These are phyloP conservation scores for Persicaria tinctoria DNA, from an alignment of 148 eudicot genomes.

Conservation along the genomic window DNA sequence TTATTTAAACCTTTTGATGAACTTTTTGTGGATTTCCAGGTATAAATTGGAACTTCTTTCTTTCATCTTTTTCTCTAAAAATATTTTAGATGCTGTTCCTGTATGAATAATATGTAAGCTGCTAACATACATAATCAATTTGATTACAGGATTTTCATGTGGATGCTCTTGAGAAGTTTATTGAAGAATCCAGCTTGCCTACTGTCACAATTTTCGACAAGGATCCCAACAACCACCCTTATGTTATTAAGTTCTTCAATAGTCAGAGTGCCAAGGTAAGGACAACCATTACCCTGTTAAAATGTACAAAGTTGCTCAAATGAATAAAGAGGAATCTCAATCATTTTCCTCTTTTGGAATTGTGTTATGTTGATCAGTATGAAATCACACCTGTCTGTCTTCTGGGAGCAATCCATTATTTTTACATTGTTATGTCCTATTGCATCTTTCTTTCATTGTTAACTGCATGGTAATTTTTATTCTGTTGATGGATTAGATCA, in stretches of 20 bases:
- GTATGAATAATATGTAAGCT: neutral
- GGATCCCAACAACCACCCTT: conserved; percentile 59
- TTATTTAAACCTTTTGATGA: conserved; percentile 74
- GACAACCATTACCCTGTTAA: neutral
- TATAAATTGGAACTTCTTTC: conserved; percentile 6
- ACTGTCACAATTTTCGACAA: conserved; percentile 52
- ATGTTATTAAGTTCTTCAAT: conserved; percentile 55
- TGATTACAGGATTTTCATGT: conserved; percentile 47
- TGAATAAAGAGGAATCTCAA: neutral
- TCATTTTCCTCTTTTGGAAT: neutral
- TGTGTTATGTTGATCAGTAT: neutral
- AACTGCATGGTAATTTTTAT: neutral
- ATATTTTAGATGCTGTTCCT: neutral
- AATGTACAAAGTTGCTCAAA: neutral
- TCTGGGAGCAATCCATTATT: too few relatives aligned
- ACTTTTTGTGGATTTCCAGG: conserved; percentile 52
- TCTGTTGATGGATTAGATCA: too few relatives aligned
- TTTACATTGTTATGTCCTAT: neutral
- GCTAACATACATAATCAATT: conserved; percentile 5
- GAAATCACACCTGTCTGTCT: neutral
- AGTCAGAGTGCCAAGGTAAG: conserved; percentile 40
- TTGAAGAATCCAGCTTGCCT: conserved; percentile 53
- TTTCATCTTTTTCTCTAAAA: neutral
- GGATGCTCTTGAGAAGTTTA: conserved; percentile 47
- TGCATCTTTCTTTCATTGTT: neutral